Evolutionary conservation across 1,284 basidiomycete species (phyloP), one percentile per base, ranked within the genome.

Genomic region (Coriolopsis trogii): DNA sequence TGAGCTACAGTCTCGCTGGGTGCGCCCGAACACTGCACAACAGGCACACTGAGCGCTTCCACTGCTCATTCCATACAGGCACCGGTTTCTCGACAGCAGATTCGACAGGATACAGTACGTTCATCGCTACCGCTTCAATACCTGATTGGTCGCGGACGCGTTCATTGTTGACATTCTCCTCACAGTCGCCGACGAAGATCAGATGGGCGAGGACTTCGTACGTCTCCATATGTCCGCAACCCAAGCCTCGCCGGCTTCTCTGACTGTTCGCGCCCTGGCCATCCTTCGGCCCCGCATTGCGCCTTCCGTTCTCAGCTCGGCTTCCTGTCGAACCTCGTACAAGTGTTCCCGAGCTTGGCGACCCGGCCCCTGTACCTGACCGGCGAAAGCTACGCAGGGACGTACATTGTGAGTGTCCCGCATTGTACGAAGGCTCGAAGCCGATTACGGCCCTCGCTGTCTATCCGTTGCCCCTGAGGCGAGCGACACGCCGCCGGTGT

Each of bases 141-240:
- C 18, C 20, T n/a, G 20, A 23, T 25, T 2, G 20, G 34, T 21
- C 13, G 12, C n/a, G 36, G 10, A 16, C 13, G 26, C 18, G 20
- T 23, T 39, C 8, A 20, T 9, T 30, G 45, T 30, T 31, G 7
- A 28, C 18, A 21, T 39, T 28, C 38, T 28, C 23, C 31, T 31
- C 23, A 39, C 56, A 88, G 87, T 81, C 48, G 67, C 71, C 24
- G 77, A 84, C 55, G 84, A 88, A 64, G 79, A 87, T 55, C 81
- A 88, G 64, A 77, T 87, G 68, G 86, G 78, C 3, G 56, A 71
- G 47, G 87, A 89, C 66, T 89, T 89, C 58, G 87, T 89, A 56
- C 62, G 82, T 65, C 41, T 24, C 18, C 20, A 39, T 39, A n/a
- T 15, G 24, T 29, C n/a, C 15, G 28, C 38, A 10, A 18, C 28